Evolutionary conservation across 805 yeast genomes (phyloP), one percentile per base, ranked within the genome.

Genomic region (Cyberlindnera veronae): DNA sequence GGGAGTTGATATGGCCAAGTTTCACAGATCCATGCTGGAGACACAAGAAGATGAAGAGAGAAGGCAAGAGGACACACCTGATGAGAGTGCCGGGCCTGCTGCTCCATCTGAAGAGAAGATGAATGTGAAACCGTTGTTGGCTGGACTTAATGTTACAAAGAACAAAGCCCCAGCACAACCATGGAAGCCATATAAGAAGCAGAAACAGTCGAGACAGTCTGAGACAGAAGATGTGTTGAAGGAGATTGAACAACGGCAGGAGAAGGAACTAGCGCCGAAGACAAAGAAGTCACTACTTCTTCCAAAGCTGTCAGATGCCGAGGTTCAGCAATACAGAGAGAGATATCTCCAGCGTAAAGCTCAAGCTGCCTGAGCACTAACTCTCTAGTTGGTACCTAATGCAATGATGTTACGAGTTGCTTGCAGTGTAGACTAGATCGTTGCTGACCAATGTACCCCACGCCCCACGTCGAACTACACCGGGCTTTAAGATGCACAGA

Each of bases 231-330:
- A 32, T 10, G 45, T 24, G 3, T 27, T 42, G 9, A 18, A 30
- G 13, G 39, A 38, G 30, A 32, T 42, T 20, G 49, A 46, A 15
- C 20, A 31, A n/a, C 12, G 26, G 3, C 17, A 29, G 20, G 11
- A 29, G 19, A 22, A 23, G 14, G 14, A 29, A 13, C 22, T 6
- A 3, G 29, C 20, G 19, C 5, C 33, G n/a, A 22, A 22, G 18
- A n/a, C 29, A 18, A n/a, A 6, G 6, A 35, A 24, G 18, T 53
- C 53, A 12, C 39, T 42, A 33, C 30, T 55, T 2, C 31, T 54
- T 7, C 60, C 60, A 2, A 37, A 28, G 13, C 26, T 53, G 7
- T 28, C 59, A 3, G 36, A 36, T 2, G 24, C 27, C 3, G 50
- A 38, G 16, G 34, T 56, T 4, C 26, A 46, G 10, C 38, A 20